Evolutionary conservation across 768 basidiomycete genomes (phyloP).

Genomic region (Xerocomus spinulosus): DNA sequence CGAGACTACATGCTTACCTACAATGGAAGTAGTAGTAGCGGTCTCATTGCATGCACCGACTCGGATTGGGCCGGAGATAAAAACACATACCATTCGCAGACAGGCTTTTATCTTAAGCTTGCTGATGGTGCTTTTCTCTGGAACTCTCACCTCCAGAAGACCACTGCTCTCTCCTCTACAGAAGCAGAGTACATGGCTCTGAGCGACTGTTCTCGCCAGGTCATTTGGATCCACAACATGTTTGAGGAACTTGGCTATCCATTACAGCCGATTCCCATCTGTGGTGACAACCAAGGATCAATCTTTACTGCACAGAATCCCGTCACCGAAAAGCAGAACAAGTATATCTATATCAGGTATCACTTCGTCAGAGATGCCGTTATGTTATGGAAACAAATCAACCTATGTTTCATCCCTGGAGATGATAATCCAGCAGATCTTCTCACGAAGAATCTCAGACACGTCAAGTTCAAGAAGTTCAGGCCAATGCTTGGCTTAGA

Average conservation of each 20-base stretch:
- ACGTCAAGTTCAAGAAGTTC: too few species aligned
- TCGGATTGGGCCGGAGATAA: background rate
- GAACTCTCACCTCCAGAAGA: background rate
- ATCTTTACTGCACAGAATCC: too few species aligned
- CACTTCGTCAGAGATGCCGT: too few species aligned
- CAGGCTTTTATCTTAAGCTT: background rate
- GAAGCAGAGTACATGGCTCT: slow-evolving; percentile 45
- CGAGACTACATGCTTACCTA: background rate
- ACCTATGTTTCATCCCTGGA: too few species aligned
- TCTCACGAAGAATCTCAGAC: too few species aligned
- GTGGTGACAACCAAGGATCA: slow-evolving; percentile 6
- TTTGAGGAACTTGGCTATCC: slow-evolving; percentile 18
- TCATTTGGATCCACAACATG: slow-evolving; percentile 24
- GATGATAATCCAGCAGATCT: too few species aligned
- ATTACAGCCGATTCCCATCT: slow-evolving; percentile 2
- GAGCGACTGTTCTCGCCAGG: slow-evolving; percentile 24
- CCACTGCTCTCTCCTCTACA: slow-evolving; percentile 24
- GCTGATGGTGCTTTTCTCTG: background rate
- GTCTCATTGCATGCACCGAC: background rate
- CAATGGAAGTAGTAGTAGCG: background rate
- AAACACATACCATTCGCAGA: background rate
- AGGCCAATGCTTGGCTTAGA: too few species aligned
- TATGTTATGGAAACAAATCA: too few species aligned
- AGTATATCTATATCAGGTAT: too few species aligned
- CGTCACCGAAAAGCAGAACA: too few species aligned